Evolutionary conservation across 192 early-diverging fungal genomes (phyloP), one percentile per base, ranked within the genome.

Genomic region (Umbelopsis isabellina): DNA sequence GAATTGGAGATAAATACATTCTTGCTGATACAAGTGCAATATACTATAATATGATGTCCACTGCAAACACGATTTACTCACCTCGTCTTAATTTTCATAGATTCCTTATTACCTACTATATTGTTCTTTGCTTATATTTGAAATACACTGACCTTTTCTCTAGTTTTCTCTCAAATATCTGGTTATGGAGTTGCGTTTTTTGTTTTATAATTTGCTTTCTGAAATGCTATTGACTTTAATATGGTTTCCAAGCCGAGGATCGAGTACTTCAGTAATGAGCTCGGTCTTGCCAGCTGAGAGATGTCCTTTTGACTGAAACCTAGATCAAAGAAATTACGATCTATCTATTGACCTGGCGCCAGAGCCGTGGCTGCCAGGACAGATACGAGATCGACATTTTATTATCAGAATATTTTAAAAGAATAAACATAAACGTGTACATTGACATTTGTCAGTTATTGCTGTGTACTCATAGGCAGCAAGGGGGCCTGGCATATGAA

Each of bases 231-330:
- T 41, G 4, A 20, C 48, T 16, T 49, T 2, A 49, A 49, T 30
- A 61, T 61, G 55, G 55, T 61, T 61, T 61, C 55, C 55, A 35
- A 61, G 55, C 55, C 55, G 30, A 61, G 55, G 55, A 61, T 61
- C 55, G 55, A 61, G 55, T 61, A 30, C 55, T 61, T 61, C 33
- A 61, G 55, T 30, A 35, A 61, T 61, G 55, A 61, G 37, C 55
- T 61, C 55, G 55, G 33, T 61, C 30, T 35, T 61, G 55, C 55
- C 55, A 61, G 55, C 55, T 61, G 55, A 61, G 55, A 61, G 25
- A 16, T 61, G 55, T 61, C 55, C 25, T 35, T 30, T 61, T 61
- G 55, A 61, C 55, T 61, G 55, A 61, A 61, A 61, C 55, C 55
- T 35, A 61, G 55, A 61, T 61, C 55, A 61, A 61, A n/a, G 37